phyloP scores from a whole-genome alignment of 257 asterid species.

The Capsicum pubescens region DNA sequence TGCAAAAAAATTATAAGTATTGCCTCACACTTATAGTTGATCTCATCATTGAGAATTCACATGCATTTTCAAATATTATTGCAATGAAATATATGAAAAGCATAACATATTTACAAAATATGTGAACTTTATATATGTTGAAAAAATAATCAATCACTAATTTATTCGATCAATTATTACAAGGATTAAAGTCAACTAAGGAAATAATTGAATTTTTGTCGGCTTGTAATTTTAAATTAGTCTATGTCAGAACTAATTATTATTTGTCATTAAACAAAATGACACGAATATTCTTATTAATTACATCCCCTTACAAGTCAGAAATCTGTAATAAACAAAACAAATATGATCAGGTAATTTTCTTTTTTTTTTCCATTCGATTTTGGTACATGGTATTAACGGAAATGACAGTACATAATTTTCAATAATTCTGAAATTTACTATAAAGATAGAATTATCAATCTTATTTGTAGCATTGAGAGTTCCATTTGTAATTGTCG shows the following conservation, averaged over 20 bases:
- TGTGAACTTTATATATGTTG: not conserved
- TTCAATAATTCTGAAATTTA: not conserved
- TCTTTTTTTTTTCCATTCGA: not conserved
- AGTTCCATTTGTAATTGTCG: not conserved
- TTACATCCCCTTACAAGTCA: not conserved
- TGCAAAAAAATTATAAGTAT: not conserved
- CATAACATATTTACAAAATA: not conserved
- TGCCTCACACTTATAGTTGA: not conserved
- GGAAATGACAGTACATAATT: not conserved
- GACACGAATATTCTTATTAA: not conserved
- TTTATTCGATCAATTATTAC: not conserved
- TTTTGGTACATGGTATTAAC: not conserved
- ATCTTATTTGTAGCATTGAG: not conserved
- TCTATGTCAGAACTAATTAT: not conserved
- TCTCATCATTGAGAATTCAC: conserved; percentile 5
- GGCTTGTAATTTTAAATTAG: conserved; percentile 13
- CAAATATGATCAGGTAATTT: not conserved
- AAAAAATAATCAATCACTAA: not conserved
- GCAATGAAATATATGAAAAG: not conserved
- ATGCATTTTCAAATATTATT: conserved; percentile 1
- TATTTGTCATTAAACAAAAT: not conserved
- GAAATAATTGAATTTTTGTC: conserved; percentile 5
- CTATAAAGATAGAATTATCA: not conserved
- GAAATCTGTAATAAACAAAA: not conserved
- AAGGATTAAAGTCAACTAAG: not conserved